Percentiles rank a stretch among this genome's conserved stretches.
phyloP scores from a whole-genome alignment of 164 flowering plant species.

The Platanus orientalis region DNA sequence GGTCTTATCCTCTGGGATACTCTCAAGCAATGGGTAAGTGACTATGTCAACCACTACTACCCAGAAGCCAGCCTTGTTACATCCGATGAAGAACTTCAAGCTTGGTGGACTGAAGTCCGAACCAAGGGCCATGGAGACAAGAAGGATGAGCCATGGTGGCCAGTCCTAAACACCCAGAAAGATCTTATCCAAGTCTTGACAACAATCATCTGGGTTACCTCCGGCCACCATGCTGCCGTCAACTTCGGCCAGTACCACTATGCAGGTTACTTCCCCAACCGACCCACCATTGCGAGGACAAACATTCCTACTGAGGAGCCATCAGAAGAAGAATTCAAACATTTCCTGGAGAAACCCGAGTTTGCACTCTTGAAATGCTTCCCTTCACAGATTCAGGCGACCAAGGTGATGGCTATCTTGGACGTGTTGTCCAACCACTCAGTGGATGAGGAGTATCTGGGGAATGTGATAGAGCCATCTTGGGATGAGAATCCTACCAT shows the following conservation, averaged over 20 bases:
- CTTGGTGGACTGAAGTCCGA: conserved; percentile 32
- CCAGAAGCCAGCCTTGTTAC: conserved; percentile 3
- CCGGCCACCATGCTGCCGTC: conserved; percentile 37
- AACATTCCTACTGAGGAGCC: conserved; percentile 22
- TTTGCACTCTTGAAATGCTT: conserved; percentile 11
- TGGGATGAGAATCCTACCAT: conserved; percentile 22
- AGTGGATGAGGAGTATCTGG: conserved; percentile 36
- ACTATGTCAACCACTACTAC: conserved; percentile 31
- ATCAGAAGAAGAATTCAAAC: conserved; percentile 6
- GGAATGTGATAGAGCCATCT: conserved; percentile 14
- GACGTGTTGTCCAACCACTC: conserved; percentile 27
- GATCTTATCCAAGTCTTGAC: conserved; percentile 25
- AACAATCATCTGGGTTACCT: conserved; percentile 32
- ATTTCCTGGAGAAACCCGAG: conserved; percentile 22
- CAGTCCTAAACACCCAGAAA: conserved; percentile 21
- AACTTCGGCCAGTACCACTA: conserved; percentile 35
- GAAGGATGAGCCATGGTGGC: conserved; percentile 40
- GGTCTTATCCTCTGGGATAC: conserved; percentile 26
- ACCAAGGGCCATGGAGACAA: conserved; percentile 32
- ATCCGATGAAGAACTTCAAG: conserved; percentile 29
- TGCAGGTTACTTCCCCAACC: conserved; percentile 36
- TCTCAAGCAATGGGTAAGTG: conserved; percentile 25
- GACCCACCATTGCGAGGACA: conserved; percentile 26
- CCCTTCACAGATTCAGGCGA: conserved; percentile 32
- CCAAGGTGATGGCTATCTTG: conserved; percentile 21